A percentile compares a stretch with the other conserved stretches of the same genome.
Conservation (phyloP, 2,329 filamentous ascomycete genomes). For the Claviceps pazoutovae region DNA sequence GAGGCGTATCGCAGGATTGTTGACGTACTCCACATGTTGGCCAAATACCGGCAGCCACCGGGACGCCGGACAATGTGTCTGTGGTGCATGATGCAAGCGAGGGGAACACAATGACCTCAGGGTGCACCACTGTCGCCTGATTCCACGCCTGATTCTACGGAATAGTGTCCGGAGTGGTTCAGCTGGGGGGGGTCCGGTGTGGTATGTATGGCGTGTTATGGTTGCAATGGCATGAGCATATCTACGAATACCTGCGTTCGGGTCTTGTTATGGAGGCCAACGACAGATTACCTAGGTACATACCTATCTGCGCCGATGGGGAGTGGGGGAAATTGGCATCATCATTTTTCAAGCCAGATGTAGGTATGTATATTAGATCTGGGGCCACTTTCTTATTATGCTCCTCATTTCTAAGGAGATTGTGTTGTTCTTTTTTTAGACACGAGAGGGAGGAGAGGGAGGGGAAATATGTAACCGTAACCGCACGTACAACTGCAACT, state of each 20-base stretch:
- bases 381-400: background rate
- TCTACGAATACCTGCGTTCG: background rate
- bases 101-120: background rate
- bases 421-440: background rate
- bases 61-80: background rate
- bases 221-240: background rate
- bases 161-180: background rate
- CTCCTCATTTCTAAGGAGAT: background rate
- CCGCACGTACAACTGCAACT: background rate
- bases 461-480: background rate
- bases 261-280: too few relatives aligned
- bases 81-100: background rate
- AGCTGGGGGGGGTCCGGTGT: background rate
- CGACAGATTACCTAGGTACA: too few relatives aligned
- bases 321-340: background rate
- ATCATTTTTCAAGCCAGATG: background rate
- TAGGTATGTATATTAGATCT: background rate
- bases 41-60: background rate
- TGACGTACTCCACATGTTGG: background rate
- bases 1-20: background rate
- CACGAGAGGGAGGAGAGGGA: background rate
- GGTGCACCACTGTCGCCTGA: background rate
- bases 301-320: background rate
- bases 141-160: background rate
- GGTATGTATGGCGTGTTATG: background rate